Conservation (phyloP, 2,329 filamentous ascomycete species). For the Paecilomyces sp. region DNA sequence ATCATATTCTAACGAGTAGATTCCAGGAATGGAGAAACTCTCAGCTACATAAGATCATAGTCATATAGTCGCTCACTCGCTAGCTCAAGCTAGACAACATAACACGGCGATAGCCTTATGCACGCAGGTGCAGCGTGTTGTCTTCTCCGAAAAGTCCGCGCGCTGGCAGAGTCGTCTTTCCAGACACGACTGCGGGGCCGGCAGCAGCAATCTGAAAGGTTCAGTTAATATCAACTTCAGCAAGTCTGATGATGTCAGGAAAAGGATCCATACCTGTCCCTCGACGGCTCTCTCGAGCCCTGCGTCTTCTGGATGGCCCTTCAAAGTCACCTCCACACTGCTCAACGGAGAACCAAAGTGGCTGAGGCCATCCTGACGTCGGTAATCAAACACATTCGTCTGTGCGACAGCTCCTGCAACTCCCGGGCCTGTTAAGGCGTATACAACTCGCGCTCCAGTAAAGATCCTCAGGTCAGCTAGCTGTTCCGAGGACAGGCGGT, state of each 20-base stretch:
- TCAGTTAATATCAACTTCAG: conserved; percentile 8
- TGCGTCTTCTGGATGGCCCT: conserved; percentile 24
- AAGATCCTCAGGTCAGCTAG: conserved; percentile 78
- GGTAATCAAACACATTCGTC: conserved; percentile 82
- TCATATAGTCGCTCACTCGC: neutral
- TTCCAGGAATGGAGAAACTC: neutral
- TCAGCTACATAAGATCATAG: neutral
- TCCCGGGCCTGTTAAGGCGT: conserved; percentile 71
- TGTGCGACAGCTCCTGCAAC: conserved; percentile 90
- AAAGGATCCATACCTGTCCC: conserved; percentile 52
- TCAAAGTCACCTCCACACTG: conserved; percentile 68
- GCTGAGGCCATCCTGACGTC: conserved; percentile 41
- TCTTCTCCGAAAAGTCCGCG: conserved; percentile 62
- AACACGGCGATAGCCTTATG: neutral
- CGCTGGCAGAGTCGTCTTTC: conserved; percentile 57
- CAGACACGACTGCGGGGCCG: conserved; percentile 67
- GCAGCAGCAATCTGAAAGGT: conserved; percentile 57
- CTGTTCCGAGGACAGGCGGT: conserved; percentile 59
- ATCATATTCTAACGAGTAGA: neutral
- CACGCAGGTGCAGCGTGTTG: conserved; percentile 57
- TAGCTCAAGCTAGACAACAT: neutral
- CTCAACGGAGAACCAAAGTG: conserved; percentile 82
- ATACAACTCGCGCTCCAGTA: conserved; percentile 71
- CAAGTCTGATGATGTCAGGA: neutral
- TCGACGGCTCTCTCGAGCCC: conserved; percentile 34